These are phyloP conservation scores for Emydomyces testavorans DNA, from an alignment of 2,329 filamentous ascomycete species.

Conservation along the genomic window DNA sequence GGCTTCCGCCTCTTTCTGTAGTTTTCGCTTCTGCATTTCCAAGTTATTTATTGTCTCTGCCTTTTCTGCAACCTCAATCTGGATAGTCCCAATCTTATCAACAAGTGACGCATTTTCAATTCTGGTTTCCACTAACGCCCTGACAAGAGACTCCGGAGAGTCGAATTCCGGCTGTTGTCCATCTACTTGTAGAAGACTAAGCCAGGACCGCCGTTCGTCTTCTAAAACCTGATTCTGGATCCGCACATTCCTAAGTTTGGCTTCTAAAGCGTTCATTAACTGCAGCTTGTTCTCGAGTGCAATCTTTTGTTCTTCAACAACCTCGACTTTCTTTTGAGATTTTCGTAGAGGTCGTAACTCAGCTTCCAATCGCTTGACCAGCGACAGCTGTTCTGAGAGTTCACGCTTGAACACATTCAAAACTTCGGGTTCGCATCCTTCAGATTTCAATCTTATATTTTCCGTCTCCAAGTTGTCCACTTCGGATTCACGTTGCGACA, in stretches of 20 bases:
- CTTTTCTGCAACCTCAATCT: conserved; percentile 66
- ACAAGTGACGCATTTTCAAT: conserved; percentile 68
- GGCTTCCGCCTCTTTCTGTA: conserved; percentile 61
- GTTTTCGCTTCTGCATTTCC: conserved; percentile 54
- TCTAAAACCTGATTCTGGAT: conserved; percentile 78
- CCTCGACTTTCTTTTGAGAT: conserved; percentile 72
- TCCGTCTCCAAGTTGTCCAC: conserved; percentile 70
- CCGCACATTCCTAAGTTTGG: conserved; percentile 65
- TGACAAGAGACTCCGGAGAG: conserved; percentile 75
- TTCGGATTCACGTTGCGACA: conserved; percentile 58
- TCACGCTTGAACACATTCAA: conserved; percentile 76
- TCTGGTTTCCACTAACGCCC: conserved; percentile 70
- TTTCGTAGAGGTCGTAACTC: conserved; percentile 77
- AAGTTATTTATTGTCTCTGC: conserved; percentile 62
- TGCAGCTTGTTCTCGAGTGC: conserved; percentile 66
- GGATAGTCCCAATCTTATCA: conserved; percentile 65
- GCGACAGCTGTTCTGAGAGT: conserved; percentile 79
- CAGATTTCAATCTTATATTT: conserved; percentile 69
- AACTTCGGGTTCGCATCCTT: conserved; percentile 76
- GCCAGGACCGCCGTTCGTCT: conserved; percentile 79
- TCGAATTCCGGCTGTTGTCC: conserved; percentile 60
- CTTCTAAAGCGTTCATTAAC: conserved; percentile 59
- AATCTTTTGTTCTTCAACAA: conserved; percentile 92
- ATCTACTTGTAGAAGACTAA: conserved; percentile 66
- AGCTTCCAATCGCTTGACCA: conserved; percentile 73